Percentiles rank a stretch among this genome's conserved stretches.
Conservation (phyloP, 306 rosid genomes). For the Datisca glomerata region DNA sequence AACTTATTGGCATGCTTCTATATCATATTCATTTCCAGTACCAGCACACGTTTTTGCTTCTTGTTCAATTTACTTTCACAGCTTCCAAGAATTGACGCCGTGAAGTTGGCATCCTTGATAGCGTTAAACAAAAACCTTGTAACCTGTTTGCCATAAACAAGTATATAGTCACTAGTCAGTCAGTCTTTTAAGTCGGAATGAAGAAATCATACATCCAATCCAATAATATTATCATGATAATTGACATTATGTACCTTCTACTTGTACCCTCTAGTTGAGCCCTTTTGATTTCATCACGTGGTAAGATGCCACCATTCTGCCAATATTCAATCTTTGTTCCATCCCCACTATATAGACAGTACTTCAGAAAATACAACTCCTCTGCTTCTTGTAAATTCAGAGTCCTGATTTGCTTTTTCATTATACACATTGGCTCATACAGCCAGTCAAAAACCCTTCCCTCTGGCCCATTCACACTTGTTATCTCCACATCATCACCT, state of each 20-base stretch:
- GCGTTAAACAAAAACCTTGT: constrained; percentile 16
- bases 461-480: constrained; percentile 16
- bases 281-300: constrained; percentile 11
- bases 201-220: no score
- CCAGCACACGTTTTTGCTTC: constrained; percentile 1
- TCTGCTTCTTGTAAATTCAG: constrained; percentile 13
- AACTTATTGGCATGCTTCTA: constrained; percentile 3
- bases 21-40: background rate
- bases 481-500: constrained; percentile 16
- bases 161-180: no score
- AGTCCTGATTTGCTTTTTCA: constrained; percentile 16
- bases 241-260: constrained; percentile 19
- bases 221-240: background rate
- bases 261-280: constrained; percentile 15
- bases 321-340: constrained; percentile 4
- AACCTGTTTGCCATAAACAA: constrained; percentile 4
- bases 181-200: no score
- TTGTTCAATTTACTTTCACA: constrained; percentile 6
- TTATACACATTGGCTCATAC: constrained; percentile 15
- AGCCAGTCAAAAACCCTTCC: constrained; percentile 16
- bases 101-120: constrained; percentile 17
- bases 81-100: constrained; percentile 11
- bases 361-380: constrained; percentile 13
- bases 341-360: constrained; percentile 12
- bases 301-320: constrained; percentile 14